Evolutionary conservation across 495 filamentous ascomycete species (phyloP), one percentile per base, ranked within the genome.

Genomic region (Astrothelium macrocarpum): DNA sequence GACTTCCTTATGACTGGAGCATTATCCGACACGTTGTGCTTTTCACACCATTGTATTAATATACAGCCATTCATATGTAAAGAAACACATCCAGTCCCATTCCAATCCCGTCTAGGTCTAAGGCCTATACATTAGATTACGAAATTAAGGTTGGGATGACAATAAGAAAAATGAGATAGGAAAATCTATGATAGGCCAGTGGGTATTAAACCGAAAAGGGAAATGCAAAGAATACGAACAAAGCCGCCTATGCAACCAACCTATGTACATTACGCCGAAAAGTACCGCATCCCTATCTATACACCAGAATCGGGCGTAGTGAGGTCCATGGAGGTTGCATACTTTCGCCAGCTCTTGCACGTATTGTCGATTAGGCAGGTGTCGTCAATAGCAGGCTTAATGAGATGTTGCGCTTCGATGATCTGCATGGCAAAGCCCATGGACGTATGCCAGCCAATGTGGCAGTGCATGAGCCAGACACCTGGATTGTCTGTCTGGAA

Each of bases 401-500:
- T 74, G 32, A 60, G 61, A 23, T 62, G 59, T 64, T 68, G 63
- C 25, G 49, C 59, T 64, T 77, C 73, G 32, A 75, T 53, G 63
- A 75, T 67, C 68, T 77, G 73, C 62, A 77, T 67, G 32, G 74
- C 69, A 61, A 74, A 72, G 20, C 71, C 73, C 74, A 75, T 72
- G 32, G 63, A 34, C 16, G 64, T 61, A 39, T 73, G 70, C 71
- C 71, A 73, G 53, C 70, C 73, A 42, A 73, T 72, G 59, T 73
- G 71, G 64, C 71, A 72, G 59, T 73, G 72, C 63, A 74, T 61
- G 7, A 72, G 64, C 71, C 71, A 71, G 20, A 65, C 65, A 62
- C 72, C 72, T n/a, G 72, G 72, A 60, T 74, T 74, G 59, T 71
- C 69, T 12, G 67, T 68, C 32, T 60, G 28, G 60, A 68, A 74